Percentiles rank a stretch among this genome's conserved stretches.
Conservation (phyloP, 495 filamentous ascomycete species). For the Trichocladium antarcticum region DNA sequence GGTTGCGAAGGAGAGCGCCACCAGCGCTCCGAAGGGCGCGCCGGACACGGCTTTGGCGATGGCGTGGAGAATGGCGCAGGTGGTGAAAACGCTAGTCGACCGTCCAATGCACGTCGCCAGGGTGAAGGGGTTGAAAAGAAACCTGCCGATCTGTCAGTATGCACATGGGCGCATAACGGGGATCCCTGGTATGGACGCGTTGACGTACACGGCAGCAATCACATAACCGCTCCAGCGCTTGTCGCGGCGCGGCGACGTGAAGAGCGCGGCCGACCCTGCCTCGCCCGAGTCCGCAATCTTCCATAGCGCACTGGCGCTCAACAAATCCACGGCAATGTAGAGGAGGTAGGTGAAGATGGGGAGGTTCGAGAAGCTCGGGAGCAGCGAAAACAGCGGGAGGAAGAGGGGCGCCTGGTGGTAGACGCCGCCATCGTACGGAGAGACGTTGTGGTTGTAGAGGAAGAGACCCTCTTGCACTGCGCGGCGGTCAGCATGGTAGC, state of each 20-base stretch:
- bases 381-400: slow-evolving; percentile 77
- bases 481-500: neutral
- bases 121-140: slow-evolving; percentile 91
- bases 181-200: too few relatives aligned
- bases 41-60: slow-evolving; percentile 73
- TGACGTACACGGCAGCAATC: slow-evolving; percentile 62
- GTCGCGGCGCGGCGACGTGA: slow-evolving; percentile 65
- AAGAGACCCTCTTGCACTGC: slow-evolving; percentile 93
- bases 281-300: slow-evolving; percentile 76
- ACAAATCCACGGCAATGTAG: slow-evolving; percentile 70
- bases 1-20: slow-evolving; percentile 73
- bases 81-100: slow-evolving; percentile 83
- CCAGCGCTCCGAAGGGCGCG: slow-evolving; percentile 62
- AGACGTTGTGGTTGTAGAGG: slow-evolving; percentile 90
- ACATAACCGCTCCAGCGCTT: slow-evolving; percentile 65
- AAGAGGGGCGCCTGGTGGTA: slow-evolving; percentile 95
- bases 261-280: slow-evolving; percentile 57
- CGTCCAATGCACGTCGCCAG: slow-evolving; percentile 87
- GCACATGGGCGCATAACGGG: slow-evolving; percentile 5
- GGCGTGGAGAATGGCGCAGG: slow-evolving; percentile 74
- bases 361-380: slow-evolving; percentile 53
- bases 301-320: slow-evolving; percentile 73
- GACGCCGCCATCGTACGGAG: slow-evolving; percentile 93
- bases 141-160: slow-evolving; percentile 37
- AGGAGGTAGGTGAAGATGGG: slow-evolving; percentile 67